Evolutionary conservation across 2,329 filamentous ascomycete species (phyloP).

Genomic region (Aureobasidium sp.): DNA sequence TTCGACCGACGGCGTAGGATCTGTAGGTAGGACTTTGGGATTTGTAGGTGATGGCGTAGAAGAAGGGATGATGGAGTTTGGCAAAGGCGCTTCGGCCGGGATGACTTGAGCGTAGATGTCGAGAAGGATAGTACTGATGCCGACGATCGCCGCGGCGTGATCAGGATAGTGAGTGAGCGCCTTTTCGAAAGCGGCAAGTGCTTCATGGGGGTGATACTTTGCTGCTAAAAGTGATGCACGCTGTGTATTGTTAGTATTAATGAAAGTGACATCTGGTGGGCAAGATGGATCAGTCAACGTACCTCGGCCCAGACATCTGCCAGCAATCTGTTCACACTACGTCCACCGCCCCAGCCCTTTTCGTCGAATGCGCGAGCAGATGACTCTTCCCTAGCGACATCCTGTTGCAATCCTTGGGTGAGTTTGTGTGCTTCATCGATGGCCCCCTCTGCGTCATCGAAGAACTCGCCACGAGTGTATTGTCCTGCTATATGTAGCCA

Average conservation of each 20-base stretch:
- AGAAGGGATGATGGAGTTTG: constrained; percentile 20
- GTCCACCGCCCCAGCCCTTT: constrained; percentile 69
- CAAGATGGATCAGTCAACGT: no score
- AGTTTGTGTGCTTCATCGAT: constrained; percentile 75
- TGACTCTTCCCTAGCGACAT: constrained; percentile 56
- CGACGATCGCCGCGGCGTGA: constrained; percentile 72
- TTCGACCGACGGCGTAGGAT: constrained; percentile 48
- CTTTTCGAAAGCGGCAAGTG: constrained; percentile 71
- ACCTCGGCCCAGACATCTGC: constrained; percentile 79
- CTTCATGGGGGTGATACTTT: constrained; percentile 57
- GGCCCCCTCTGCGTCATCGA: constrained; percentile 72
- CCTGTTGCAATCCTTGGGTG: constrained; percentile 61
- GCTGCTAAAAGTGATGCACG: constrained; percentile 61
- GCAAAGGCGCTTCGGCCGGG: constrained; percentile 14
- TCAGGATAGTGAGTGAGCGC: constrained; percentile 73
- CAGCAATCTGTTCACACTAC: constrained; percentile 77
- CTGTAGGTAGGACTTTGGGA: neutral
- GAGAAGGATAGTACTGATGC: constrained; percentile 75
- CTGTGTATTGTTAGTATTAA: constrained; percentile 33
- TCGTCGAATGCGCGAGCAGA: constrained; percentile 56
- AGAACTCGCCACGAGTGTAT: constrained; percentile 74
- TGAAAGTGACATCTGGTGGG: neutral
- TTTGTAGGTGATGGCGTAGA: constrained; percentile 9
- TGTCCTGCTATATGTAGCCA: constrained; percentile 89
- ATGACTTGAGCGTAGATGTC: constrained; percentile 68